Base-by-base conservation (phyloP, 2,329 filamentous ascomycete genomes). In the Fusarium phyllophilum region DNA sequence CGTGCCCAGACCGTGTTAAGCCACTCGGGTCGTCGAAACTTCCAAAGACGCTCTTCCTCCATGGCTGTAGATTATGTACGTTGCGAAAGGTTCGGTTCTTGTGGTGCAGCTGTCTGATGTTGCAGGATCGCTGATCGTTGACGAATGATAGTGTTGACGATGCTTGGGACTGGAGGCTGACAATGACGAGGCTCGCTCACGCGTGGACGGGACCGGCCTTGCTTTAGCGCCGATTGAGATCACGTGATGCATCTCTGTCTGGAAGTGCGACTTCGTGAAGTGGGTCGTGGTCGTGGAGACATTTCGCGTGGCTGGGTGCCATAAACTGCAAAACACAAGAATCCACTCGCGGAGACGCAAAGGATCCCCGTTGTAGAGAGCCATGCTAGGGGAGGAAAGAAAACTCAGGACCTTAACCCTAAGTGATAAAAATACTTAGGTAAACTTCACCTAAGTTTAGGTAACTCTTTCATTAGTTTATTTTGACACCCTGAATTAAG, bases 41-140 rank as follows among this genome's bases (percentile, higher is more conserved):
- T 92, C 87, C 88, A 92, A 76, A 92, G 89, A 63, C 90, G 88
- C 68, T 91, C 89, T 75, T 91, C 89, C 72, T 90, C 88, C 89
- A 91, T 91, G n/a, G 15, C 56, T 52, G 7, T 4, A n/a, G 18
- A 34, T 58, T 24, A 12, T 31, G 51, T 24, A 20, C 11, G 24
- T 59, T 56, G n/a, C 29, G 34, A 41, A 34, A n/a, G 18, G n/a
- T 7, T 45, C 18, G 17, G 6, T 41, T 26, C 52, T 13, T 8
- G 24, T 33, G 33, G 44, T n/a, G 58, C n/a, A 52, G 42, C 17
- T n/a, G 29, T 20, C 42, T 64, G 34, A 45, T 33, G 55, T 54
- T 63, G 45, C 24, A 33, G 55, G 29, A 56, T 51, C 49, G 42
- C 38, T 41, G 36, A 52, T 58, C 42, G 69, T 57, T 64, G 55